A percentile compares a stretch with the other conserved stretches of the same genome.
Conservation (phyloP, 805 yeast genomes). For the Torulaspora microellipsoides region DNA sequence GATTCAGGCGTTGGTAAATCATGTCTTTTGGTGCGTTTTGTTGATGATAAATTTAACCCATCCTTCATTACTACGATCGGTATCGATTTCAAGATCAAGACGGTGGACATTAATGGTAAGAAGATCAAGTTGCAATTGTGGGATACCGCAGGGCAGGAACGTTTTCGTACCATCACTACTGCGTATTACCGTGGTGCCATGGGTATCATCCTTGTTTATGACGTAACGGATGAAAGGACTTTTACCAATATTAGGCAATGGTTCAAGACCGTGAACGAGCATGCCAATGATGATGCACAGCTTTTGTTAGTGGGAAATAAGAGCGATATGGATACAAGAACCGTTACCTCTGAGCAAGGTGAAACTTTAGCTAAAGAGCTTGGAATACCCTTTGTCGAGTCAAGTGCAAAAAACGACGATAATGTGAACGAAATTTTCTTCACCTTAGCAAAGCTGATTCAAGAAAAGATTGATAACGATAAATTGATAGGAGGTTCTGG, state of each 20-base stretch:
- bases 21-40: constrained; percentile 85
- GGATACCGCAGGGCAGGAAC: constrained; percentile 98
- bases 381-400: constrained; percentile 88
- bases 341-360: constrained; percentile 86
- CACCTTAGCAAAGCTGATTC: constrained; percentile 80
- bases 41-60: constrained; percentile 95
- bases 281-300: constrained; percentile 95
- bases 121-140: constrained; percentile 91
- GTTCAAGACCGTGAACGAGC: constrained; percentile 94
- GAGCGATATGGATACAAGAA: constrained; percentile 85
- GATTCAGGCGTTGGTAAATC: constrained; percentile 91
- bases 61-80: constrained; percentile 97
- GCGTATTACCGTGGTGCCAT: constrained; percentile 88
- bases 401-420: constrained; percentile 89
- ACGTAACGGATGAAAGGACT: constrained; percentile 84
- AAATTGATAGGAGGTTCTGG: constrained; percentile 50
- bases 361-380: constrained; percentile 80
- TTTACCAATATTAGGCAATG: constrained; percentile 91
- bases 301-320: constrained; percentile 93
- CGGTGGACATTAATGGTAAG: constrained; percentile 89
- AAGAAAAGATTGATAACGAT: constrained; percentile 61
- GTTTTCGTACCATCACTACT: constrained; percentile 92
- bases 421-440: constrained; percentile 91
- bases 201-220: constrained; percentile 81
- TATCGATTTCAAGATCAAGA: constrained; percentile 95